Evolutionary conservation across 2,329 filamentous ascomycete species (phyloP), one percentile per base, ranked within the genome.

Genomic region (Pseudodiploospora longispora): DNA sequence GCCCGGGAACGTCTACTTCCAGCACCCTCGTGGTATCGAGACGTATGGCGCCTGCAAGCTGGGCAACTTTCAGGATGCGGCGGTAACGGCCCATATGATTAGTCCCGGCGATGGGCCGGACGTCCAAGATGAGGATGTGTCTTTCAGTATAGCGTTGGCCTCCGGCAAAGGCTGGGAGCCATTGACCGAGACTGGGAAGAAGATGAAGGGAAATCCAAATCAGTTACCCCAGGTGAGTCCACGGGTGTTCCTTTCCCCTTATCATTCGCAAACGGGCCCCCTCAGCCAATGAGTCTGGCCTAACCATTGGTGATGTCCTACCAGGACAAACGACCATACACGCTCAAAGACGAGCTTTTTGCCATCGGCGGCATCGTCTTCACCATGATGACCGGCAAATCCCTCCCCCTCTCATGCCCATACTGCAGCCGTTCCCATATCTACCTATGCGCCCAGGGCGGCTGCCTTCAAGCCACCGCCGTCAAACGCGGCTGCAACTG

Each of bases 41-140:
- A 68, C 65, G 30, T 79, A 77, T 52, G 76, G 75, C 1, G 53
- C 62, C 29, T 77, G 74, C 52, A 79, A 77, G 59, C 58, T 80
- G 43, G 74, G 74, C 10, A 66, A 71, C 36, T 75, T 73, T 43
- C 53, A 60, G 36, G 53, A 54, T n/a, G 63, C 66, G 10, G 58
- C 56, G 28, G 59, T 74, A 8, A 66, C 67, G n/a, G 62, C 61
- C 36, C 65, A 70, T 37, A 27, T 43, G 3, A 36, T 54, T 27
- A 38, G 42, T 38, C 27, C 39, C 10, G 29, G 32, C 2, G 30
- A 39, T 10, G 32, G 39, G 2, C 9, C n/a, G 5, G 10, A 4
- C 27, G 19, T 12, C 28, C 9, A 27, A 5, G 10, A 12, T 27
- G 27, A 38, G 10, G 36, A 43, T 3, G 30, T 30, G 27, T 30